Evolutionary conservation across 805 yeast genomes (phyloP).

Genomic region (Pichia cephalocereana): DNA sequence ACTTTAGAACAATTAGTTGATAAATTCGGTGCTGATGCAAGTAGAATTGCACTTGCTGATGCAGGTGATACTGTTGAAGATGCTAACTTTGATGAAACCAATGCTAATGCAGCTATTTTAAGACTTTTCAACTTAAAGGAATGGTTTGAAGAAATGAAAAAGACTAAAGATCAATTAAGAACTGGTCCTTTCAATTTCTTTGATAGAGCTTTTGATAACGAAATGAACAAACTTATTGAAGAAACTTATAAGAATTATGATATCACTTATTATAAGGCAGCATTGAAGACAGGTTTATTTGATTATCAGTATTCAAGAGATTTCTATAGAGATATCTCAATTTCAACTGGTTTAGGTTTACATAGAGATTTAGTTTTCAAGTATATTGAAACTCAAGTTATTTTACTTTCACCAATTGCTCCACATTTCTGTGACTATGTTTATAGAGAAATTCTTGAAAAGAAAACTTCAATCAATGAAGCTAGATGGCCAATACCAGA

Average conservation of each 20-base stretch:
- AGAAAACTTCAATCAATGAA: slow-evolving; percentile 54
- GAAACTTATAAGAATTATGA: slow-evolving; percentile 64
- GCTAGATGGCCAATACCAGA: slow-evolving; percentile 76
- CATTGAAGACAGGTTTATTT: slow-evolving; percentile 82
- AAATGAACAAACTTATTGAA: slow-evolving; percentile 75
- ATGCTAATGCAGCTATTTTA: slow-evolving; percentile 94
- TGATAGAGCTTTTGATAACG: slow-evolving; percentile 87
- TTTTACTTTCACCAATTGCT: slow-evolving; percentile 83
- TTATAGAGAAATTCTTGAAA: slow-evolving; percentile 72
- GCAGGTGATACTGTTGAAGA: slow-evolving; percentile 98
- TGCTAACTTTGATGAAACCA: slow-evolving; percentile 94
- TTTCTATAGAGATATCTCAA: slow-evolving; percentile 78
- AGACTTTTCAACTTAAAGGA: slow-evolving; percentile 88
- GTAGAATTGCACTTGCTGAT: slow-evolving; percentile 95
- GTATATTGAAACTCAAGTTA: slow-evolving; percentile 80
- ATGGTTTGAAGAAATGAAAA: slow-evolving; percentile 80
- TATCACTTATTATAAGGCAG: slow-evolving; percentile 73
- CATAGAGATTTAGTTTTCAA: slow-evolving; percentile 72
- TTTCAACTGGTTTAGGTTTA: slow-evolving; percentile 47
- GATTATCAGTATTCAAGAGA: slow-evolving; percentile 95
- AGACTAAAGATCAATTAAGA: slow-evolving; percentile 43
- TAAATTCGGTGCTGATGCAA: slow-evolving; percentile 95
- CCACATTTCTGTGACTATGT: slow-evolving; percentile 93
- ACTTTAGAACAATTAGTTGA: slow-evolving; percentile 75
- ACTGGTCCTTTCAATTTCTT: slow-evolving; percentile 58